Percentiles rank a stretch among this genome's conserved stretches.
Evolutionary conservation across 1,139 yeast species (phyloP).

Genomic region (Candida gigantensis): DNA sequence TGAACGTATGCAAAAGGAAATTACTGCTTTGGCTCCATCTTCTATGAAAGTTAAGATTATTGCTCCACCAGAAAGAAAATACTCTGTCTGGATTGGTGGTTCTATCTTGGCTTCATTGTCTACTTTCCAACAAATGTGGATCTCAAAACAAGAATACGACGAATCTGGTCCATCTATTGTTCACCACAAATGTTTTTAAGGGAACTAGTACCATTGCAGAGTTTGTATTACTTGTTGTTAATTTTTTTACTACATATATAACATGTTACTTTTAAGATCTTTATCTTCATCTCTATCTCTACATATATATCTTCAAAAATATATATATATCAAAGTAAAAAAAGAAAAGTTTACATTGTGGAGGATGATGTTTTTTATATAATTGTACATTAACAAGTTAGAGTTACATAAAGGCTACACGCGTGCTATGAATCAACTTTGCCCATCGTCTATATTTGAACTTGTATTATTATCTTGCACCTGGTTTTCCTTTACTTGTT

Average conservation of each 20-base stretch:
- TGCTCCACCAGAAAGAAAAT: conserved; percentile 99
- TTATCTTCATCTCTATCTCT: no score
- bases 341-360: no score
- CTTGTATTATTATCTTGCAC: conserved; percentile 2
- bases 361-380: no score
- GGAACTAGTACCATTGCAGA: conserved; percentile 5
- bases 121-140: conserved; percentile 99
- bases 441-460: not conserved
- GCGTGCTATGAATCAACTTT: no score
- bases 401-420: no score
- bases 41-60: conserved; percentile 99
- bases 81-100: conserved; percentile 99
- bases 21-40: conserved; percentile 98
- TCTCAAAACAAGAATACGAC: conserved; percentile 99
- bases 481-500: conserved; percentile 19
- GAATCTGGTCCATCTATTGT: conserved; percentile 99
- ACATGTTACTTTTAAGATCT: conserved; percentile 6
- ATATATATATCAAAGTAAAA: not conserved
- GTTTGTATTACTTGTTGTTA: conserved; percentile 4
- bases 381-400: no score
- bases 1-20: conserved; percentile 99
- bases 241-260: conserved; percentile 6
- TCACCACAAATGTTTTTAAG: conserved; percentile 99
- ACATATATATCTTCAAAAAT: conserved; percentile 3
- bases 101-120: conserved; percentile 97